A percentile compares a stretch with the other conserved stretches of the same genome.
Conservation (phyloP, 1,284 basidiomycete genomes). For the Tylopilus sp. region DNA sequence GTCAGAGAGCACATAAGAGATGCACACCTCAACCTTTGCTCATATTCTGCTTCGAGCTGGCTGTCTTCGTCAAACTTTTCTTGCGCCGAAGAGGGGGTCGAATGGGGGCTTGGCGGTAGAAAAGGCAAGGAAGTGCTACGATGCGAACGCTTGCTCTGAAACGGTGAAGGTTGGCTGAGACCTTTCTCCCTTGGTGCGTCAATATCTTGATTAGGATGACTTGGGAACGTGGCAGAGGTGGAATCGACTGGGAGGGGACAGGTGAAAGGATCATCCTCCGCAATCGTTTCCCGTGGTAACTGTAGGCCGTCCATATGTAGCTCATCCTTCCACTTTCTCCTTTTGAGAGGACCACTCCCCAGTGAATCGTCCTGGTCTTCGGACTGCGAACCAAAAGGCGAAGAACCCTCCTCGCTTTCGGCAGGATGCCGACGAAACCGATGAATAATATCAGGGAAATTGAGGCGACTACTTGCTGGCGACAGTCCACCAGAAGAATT, state of each 20-base stretch:
- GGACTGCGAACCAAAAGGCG: slow-evolving; percentile 59
- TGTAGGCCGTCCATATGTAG: slow-evolving; percentile 18
- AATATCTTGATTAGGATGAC: slow-evolving; percentile 17
- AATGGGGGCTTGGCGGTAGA: not conserved
- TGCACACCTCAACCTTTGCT: slow-evolving; percentile 66
- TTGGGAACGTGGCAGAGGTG: slow-evolving; percentile 1
- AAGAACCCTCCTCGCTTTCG: slow-evolving; percentile 60
- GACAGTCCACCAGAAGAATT: slow-evolving; percentile 47
- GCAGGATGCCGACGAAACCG: slow-evolving; percentile 48
- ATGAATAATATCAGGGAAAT: slow-evolving; percentile 51
- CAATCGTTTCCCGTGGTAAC: slow-evolving; percentile 21
- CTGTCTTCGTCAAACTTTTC: slow-evolving; percentile 58
- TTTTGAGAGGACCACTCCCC: slow-evolving; percentile 25
- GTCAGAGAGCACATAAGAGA: slow-evolving; percentile 22
- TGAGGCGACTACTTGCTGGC: slow-evolving; percentile 54
- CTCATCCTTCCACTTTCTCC: slow-evolving; percentile 17
- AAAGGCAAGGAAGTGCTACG: slow-evolving; percentile 41
- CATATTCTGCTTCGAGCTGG: slow-evolving; percentile 64
- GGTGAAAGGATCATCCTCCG: slow-evolving; percentile 17
- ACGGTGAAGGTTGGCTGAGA: slow-evolving; percentile 24
- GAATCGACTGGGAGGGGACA: slow-evolving; percentile 15
- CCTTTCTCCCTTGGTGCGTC: slow-evolving; percentile 1
- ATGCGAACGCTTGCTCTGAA: slow-evolving; percentile 34
- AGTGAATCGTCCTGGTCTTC: slow-evolving; percentile 53
- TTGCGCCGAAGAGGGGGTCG: slow-evolving; percentile 44